Percentiles rank a stretch among this genome's conserved stretches.
phyloP scores from a whole-genome alignment of 495 filamentous ascomycete species.

The Tuber borchii region DNA sequence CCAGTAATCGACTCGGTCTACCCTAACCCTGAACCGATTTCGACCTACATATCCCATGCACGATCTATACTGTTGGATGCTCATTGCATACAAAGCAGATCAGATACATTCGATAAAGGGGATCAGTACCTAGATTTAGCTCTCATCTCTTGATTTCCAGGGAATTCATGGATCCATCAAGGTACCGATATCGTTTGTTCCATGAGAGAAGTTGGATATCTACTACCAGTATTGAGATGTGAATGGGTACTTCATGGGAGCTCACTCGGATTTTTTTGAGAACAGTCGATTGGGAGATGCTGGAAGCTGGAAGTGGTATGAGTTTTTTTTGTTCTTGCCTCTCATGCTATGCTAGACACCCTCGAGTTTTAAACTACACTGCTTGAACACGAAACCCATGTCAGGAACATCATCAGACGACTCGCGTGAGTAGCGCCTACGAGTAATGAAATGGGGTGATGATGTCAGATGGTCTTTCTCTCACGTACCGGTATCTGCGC shows the following conservation, averaged over 20 bases:
- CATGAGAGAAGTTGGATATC: not conserved
- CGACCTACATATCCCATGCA: conserved; percentile 4
- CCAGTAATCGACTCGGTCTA: not conserved
- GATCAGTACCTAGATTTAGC: not conserved
- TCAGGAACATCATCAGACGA: conserved; percentile 1
- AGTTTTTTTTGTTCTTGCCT: not conserved
- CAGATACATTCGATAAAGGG: conserved; percentile 1
- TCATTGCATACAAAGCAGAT: conserved; percentile 1
- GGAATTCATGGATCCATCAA: not conserved
- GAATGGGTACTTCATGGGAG: not conserved
- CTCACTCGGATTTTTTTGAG: not conserved
- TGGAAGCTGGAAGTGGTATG: not conserved
- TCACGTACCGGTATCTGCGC: not conserved
- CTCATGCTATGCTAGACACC: not conserved
- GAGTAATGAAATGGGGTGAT: not conserved
- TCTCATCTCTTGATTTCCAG: not conserved
- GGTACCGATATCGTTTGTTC: conserved; percentile 2
- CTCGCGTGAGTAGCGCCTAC: not conserved
- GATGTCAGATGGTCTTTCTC: not conserved
- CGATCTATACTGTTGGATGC: not conserved
- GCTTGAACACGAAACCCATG: conserved; percentile 1
- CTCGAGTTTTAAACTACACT: conserved; percentile 6
- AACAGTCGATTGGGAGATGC: not conserved
- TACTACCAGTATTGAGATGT: not conserved
- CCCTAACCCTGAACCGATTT: conserved; percentile 5